These are phyloP conservation scores for Xylaria digitata DNA, from an alignment of 2,329 filamentous ascomycete genomes.

Conservation along the genomic window DNA sequence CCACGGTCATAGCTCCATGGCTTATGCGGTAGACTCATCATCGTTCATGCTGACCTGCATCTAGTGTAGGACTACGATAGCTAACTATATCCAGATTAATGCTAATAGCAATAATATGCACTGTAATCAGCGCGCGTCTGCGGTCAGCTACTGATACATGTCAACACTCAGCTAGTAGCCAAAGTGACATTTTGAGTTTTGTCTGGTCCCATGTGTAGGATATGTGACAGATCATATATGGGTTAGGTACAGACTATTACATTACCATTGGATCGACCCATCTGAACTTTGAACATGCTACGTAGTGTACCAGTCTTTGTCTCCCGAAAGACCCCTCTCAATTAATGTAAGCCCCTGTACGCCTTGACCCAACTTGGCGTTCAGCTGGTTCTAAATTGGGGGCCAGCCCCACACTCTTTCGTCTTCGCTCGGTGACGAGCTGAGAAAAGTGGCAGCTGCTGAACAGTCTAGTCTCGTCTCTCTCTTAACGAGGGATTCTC, in stretches of 20 bases:
- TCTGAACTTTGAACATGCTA: background rate
- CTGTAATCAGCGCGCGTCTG: background rate
- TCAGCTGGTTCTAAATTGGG: conserved; percentile 31
- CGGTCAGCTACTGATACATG: background rate
- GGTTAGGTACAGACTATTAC: background rate
- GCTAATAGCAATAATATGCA: background rate
- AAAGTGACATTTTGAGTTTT: background rate
- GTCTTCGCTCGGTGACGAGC: conserved; percentile 26
- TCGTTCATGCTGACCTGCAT: background rate
- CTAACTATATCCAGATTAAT: background rate
- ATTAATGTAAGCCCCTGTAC: conserved; percentile 3
- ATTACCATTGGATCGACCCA: background rate
- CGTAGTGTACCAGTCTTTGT: background rate
- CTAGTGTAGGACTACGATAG: conserved; percentile 1
- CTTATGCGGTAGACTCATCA: background rate
- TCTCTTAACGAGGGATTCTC: conserved; percentile 8
- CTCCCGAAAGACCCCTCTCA: background rate
- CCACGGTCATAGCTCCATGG: background rate
- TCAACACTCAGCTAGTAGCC: background rate
- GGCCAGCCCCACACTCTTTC: conserved; percentile 21
- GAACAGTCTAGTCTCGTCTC: background rate
- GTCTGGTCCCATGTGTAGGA: background rate
- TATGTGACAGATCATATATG: conserved; percentile 12
- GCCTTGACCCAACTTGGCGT: conserved; percentile 8
- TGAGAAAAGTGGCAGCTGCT: conserved; percentile 20